Base-by-base conservation (phyloP, 768 basidiomycete species). In the Phanerochaete carnosa region DNA sequence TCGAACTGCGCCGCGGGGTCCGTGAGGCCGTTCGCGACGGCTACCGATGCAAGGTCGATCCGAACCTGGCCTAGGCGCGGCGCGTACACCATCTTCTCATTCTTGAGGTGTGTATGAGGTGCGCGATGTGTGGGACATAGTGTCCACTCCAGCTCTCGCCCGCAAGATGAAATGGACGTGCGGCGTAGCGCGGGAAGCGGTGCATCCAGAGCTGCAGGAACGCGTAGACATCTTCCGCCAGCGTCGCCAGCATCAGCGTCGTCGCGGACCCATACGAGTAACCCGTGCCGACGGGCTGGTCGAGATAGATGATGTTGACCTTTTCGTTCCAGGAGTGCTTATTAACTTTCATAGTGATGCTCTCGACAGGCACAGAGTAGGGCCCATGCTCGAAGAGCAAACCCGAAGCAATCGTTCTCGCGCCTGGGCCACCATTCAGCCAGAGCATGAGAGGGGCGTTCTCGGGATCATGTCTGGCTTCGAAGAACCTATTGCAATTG, bases 11-110 rank as follows among this genome's bases (percentile, higher is more conserved):
- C 72, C 73, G 29, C 74, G 61, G 64, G 69, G 53, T 66, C 76
- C 6, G 79, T 79, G 39, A 79, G 66, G 19, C 75, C 81, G 65
- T 79, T 82, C 15, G 79, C 83, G 64, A 83, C 78, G 60, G 82
- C 69, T 54, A 85, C 68, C 1, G 77, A 78, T 58, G 71, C 74
- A 58, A 82, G 71, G 66, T 78, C 77, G 66, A 81, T 67, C 46
- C 69, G 55, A 23, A 70, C 69, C 11, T 76, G 55, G 1, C 62
- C 62, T 29, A 46, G 55, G 50, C 59, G 13, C 45, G 64, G 59
- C 43, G 63, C 65, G 45, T 57, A 46, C n/a, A 23, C 43, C 6
- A 60, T 29, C 46, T 57, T 53, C 43, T 64, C 33, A 57, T 69
- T 66, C 61, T 60, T 63, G 26, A 54, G 43, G 60, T 64, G 58